phyloP scores from a whole-genome alignment of 1,139 yeast genomes.

The Saccharomyces hybrid region DNA sequence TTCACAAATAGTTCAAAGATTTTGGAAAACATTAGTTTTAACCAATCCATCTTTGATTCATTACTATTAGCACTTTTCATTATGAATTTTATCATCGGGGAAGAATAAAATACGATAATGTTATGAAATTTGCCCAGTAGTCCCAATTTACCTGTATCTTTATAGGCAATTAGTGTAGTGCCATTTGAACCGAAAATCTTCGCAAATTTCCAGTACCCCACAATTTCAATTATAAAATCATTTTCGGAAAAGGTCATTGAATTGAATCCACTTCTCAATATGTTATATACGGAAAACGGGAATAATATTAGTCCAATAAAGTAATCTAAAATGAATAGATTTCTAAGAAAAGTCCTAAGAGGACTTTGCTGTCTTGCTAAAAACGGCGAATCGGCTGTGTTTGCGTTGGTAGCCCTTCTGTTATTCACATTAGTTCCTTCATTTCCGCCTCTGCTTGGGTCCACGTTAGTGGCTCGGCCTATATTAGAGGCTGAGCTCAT shows the following conservation, averaged over 20 bases:
- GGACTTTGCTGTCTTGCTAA: conserved; percentile 1
- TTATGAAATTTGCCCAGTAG: conserved; percentile 29
- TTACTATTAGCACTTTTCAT: conserved; percentile 4
- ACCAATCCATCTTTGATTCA: conserved; percentile 1
- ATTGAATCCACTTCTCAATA: conserved; percentile 23
- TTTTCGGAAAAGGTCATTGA: conserved; percentile 25
- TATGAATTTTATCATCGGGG: conserved; percentile 14
- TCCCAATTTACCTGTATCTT: conserved; percentile 14
- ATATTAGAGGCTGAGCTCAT: conserved; percentile 9
- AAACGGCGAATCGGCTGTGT: not conserved
- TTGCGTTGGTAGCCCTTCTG: conserved; percentile 2
- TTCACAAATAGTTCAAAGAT: conserved; percentile 12
- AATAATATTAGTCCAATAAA: conserved; percentile 24
- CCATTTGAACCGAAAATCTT: conserved; percentile 15
- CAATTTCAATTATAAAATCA: conserved; percentile 24
- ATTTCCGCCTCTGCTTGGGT: not conserved
- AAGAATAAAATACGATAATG: conserved; percentile 21
- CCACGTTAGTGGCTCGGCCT: conserved; percentile 2
- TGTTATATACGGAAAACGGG: conserved; percentile 29
- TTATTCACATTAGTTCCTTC: conserved; percentile 2
- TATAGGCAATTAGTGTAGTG: conserved; percentile 13
- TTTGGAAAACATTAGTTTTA: conserved; percentile 1
- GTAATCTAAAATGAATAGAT: conserved; percentile 26
- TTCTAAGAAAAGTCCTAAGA: conserved; percentile 19
- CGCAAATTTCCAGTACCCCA: conserved; percentile 13